phyloP scores from a whole-genome alignment of 352 stramenopile genomes.

The Phytopythium sindhum region DNA sequence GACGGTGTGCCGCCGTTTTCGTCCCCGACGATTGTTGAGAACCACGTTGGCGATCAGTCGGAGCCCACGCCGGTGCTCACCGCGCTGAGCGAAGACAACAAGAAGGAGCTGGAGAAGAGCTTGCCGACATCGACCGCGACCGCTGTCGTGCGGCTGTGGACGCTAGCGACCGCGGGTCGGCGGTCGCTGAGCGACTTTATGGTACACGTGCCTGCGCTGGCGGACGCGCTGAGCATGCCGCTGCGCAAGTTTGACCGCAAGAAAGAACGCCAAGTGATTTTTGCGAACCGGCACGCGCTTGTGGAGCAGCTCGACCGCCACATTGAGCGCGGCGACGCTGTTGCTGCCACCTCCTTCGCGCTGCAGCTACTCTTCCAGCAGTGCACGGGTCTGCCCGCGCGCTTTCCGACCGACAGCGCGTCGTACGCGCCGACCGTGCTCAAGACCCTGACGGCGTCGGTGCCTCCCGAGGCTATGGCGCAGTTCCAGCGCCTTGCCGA shows the following conservation, averaged over 20 bases:
- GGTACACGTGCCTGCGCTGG: slow-evolving; percentile 48
- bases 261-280: slow-evolving; percentile 74
- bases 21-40: slow-evolving; percentile 1
- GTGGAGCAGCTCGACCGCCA: slow-evolving; percentile 36
- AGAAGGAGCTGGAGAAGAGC: slow-evolving; percentile 56
- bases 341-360: slow-evolving; percentile 17
- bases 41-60: slow-evolving; percentile 3
- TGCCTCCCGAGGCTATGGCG: slow-evolving; percentile 31
- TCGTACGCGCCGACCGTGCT: slow-evolving; percentile 39
- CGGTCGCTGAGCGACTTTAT: slow-evolving; percentile 63
- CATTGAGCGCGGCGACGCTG: slow-evolving; percentile 7
- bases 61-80: slow-evolving; percentile 15
- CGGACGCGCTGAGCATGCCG: slow-evolving; percentile 66
- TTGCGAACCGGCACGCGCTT: slow-evolving; percentile 49
- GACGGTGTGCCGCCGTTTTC: slow-evolving; percentile 42
- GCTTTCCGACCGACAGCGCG: slow-evolving; percentile 37
- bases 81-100: slow-evolving; percentile 57
- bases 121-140: slow-evolving; percentile 45
- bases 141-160: slow-evolving; percentile 64
- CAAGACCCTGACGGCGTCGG: slow-evolving; percentile 30
- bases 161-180: slow-evolving; percentile 52
- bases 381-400: slow-evolving; percentile 38
- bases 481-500: slow-evolving; percentile 27
- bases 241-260: slow-evolving; percentile 80
- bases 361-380: slow-evolving; percentile 78